Percentiles rank a stretch among this genome's conserved stretches.
Conservation (phyloP, 163 green algal species). For the Trebouxiophyceae sp. region DNA sequence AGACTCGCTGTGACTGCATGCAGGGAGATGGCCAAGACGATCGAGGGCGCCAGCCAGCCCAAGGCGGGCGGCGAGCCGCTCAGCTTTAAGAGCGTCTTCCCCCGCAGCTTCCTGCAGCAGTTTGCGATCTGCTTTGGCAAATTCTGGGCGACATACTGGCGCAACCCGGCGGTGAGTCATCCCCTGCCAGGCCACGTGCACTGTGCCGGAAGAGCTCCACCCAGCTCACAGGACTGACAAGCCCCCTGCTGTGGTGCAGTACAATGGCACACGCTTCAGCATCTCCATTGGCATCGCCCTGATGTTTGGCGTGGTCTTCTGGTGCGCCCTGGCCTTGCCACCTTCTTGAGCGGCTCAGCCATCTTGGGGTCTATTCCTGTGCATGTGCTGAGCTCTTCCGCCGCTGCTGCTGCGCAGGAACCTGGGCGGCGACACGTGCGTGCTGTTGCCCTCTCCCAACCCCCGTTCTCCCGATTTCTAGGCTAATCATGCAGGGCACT, state of each 20-base stretch:
- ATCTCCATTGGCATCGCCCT: constrained; percentile 39
- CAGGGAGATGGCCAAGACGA: constrained; percentile 47
- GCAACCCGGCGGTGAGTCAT: constrained; percentile 23
- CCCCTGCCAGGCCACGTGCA: too few species aligned
- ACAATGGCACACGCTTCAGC: constrained; percentile 25
- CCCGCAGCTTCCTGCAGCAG: not conserved
- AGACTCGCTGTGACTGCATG: too few species aligned
- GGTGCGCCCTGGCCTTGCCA: too few species aligned
- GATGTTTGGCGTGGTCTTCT: constrained; percentile 20
- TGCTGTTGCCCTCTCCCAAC: too few species aligned
- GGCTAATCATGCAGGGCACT: too few species aligned
- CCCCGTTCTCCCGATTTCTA: too few species aligned
- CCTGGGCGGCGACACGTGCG: not conserved
- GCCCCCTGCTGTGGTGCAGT: not conserved
- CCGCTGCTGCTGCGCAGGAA: too few species aligned
- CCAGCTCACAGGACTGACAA: not conserved
- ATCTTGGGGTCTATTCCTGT: too few species aligned
- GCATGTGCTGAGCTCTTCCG: too few species aligned
- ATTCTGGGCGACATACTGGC: constrained; percentile 36
- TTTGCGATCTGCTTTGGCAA: constrained; percentile 10
- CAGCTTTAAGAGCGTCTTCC: constrained; percentile 6
- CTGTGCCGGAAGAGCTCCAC: too few species aligned
- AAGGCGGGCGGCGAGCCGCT: constrained; percentile 30
- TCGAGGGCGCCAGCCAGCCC: constrained; percentile 46
- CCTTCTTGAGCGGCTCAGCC: too few species aligned